A percentile compares a stretch with the other conserved stretches of the same genome.
Evolutionary conservation across 164 flowering plant genomes (phyloP).

Genomic region (Stephania cephalantha): DNA sequence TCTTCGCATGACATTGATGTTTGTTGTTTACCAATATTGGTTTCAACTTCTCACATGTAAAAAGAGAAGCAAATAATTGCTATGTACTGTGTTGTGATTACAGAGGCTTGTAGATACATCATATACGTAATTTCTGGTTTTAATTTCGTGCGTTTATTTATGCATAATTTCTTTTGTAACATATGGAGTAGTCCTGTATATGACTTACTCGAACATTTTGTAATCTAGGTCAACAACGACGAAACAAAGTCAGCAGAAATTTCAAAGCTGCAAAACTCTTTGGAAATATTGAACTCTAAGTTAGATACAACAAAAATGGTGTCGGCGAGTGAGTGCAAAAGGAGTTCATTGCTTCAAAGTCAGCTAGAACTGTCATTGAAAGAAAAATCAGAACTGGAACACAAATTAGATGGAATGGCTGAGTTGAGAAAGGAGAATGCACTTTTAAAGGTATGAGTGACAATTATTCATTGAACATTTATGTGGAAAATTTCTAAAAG

Average conservation of each 20-base stretch:
- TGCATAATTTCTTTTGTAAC: no score
- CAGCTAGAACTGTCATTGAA: slow-evolving; percentile 58
- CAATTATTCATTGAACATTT: background rate
- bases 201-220: background rate
- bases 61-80: no score
- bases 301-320: slow-evolving; percentile 74
- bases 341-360: slow-evolving; percentile 52
- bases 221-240: slow-evolving; percentile 68
- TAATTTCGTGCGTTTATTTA: no score
- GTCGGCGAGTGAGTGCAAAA: slow-evolving; percentile 53
- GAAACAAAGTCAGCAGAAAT: slow-evolving; percentile 65
- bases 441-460: slow-evolving; percentile 44
- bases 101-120: no score
- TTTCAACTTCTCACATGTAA: no score
- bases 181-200: no score
- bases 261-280: slow-evolving; percentile 58
- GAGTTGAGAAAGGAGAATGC: slow-evolving; percentile 65
- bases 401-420: slow-evolving; percentile 40
- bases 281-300: slow-evolving; percentile 54
- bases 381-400: slow-evolving; percentile 64
- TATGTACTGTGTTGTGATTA: no score
- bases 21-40: no score
- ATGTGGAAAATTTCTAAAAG: background rate
- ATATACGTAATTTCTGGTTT: no score
- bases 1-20: no score